Evolutionary conservation across 352 stramenopile genomes (phyloP), one percentile per base, ranked within the genome.

Genomic region (Saprolegnia diclina): DNA sequence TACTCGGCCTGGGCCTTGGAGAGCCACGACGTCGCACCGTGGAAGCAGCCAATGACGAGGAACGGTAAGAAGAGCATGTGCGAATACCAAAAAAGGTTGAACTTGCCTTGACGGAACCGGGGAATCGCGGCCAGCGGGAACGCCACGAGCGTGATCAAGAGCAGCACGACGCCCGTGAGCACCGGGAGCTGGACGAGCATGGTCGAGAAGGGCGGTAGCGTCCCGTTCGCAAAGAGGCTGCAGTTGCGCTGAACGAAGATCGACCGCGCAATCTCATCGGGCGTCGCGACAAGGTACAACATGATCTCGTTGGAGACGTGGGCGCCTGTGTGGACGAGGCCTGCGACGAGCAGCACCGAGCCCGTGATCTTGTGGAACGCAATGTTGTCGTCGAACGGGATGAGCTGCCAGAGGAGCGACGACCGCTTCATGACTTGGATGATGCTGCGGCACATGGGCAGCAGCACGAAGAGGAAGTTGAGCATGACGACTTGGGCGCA

Each of bases 361-460:
- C 76, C 79, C 0, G 72, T 59, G 50, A 85, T 45, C 45, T 78
- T 75, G 56, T 85, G 79, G 35, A 82, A 73, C 52, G 63, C 64
- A 13, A 81, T 70, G 40, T 80, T 74, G 56, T 78, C 79, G 29
- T 83, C 76, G 5, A 83, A 71, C 4, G 84, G 85, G 6, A 91
- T 65, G 29, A 83, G 68, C 16, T 79, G 76, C 11, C 80, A 75
- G 22, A 90, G 73, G 10, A 90, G 71, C 0, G 72, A 73, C 37
- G 77, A 88, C 40, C 78, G 77, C 4, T 83, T 80, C 24, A 88
- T 63, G 7, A 73, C 74, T 50, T 80, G 83, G 35, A 92, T 72
- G 32, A 92, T 82, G 53, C 81, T 84, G 46, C 81, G 81, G 35
- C 85, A 91, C 78, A 92, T 88, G 1, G 85, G 81, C 19, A 92